These are phyloP conservation scores for Baorangia bicolor DNA, from an alignment of 768 basidiomycete species.

Conservation along the genomic window DNA sequence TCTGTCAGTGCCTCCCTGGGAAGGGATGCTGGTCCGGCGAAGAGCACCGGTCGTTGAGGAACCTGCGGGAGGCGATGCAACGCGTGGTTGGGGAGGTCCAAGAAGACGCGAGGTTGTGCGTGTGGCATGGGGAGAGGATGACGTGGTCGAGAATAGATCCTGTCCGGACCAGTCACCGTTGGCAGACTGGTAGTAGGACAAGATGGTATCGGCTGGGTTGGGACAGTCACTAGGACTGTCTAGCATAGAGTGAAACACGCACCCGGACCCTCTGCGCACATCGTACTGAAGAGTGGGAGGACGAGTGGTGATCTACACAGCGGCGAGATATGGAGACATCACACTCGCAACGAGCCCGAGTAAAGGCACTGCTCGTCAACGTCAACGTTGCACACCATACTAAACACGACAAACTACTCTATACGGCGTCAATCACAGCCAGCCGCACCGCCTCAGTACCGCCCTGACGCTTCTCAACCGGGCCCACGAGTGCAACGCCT, in stretches of 20 bases:
- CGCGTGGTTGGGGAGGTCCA: slow-evolving; percentile 9
- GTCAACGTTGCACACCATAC: neutral
- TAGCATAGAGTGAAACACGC: slow-evolving; percentile 9
- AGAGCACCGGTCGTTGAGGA: slow-evolving; percentile 31
- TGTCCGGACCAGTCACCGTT: slow-evolving; percentile 34
- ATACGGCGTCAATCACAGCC: slow-evolving; percentile 21
- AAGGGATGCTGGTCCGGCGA: slow-evolving; percentile 51
- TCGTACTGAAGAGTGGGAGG: neutral
- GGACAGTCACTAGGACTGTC: neutral
- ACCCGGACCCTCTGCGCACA: slow-evolving; percentile 14
- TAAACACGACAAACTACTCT: neutral
- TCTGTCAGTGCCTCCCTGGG: slow-evolving; percentile 62
- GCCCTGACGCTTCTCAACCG: neutral
- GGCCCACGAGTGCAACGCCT: neutral
- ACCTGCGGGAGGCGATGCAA: slow-evolving; percentile 28
- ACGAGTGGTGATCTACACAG: slow-evolving; percentile 10
- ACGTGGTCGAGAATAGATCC: neutral
- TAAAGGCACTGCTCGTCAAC: slow-evolving; percentile 8
- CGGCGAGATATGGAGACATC: slow-evolving; percentile 7
- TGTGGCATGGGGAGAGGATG: slow-evolving; percentile 33
- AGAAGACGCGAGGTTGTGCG: slow-evolving; percentile 16
- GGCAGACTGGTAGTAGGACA: slow-evolving; percentile 58
- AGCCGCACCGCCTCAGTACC: slow-evolving; percentile 25
- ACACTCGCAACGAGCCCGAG: neutral
- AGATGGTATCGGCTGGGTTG: slow-evolving; percentile 37